phyloP scores from a whole-genome alignment of 1,139 yeast genomes.

The Yamadazyma sp. region DNA sequence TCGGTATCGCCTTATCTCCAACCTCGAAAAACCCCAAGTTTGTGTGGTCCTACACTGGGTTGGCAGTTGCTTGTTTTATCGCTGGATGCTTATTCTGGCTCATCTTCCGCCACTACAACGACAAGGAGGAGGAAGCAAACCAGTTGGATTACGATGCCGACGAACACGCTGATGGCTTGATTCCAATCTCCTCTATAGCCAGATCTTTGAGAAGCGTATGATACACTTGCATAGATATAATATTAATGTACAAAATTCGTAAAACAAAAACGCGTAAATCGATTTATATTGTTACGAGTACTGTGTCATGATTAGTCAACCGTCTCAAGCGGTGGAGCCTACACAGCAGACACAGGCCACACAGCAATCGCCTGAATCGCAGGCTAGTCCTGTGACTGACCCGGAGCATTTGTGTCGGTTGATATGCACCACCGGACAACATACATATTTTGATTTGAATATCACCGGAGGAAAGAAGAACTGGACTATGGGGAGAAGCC shows the following conservation, averaged over 20 bases:
- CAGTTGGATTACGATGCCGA: slow-evolving; percentile 47
- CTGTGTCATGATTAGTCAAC: neutral
- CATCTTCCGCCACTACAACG: slow-evolving; percentile 55
- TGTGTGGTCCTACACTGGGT: slow-evolving; percentile 65
- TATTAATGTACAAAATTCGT: neutral
- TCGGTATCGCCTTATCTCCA: slow-evolving; percentile 71
- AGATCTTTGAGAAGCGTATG: slow-evolving; percentile 22
- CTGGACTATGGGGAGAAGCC: slow-evolving; percentile 81
- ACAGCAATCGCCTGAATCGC: slow-evolving; percentile 49
- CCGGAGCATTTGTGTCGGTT: slow-evolving; percentile 42
- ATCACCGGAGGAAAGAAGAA: slow-evolving; percentile 35
- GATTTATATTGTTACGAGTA: neutral
- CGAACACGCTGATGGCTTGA: slow-evolving; percentile 19
- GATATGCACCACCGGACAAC: slow-evolving; percentile 70
- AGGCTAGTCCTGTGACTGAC: slow-evolving; percentile 25
- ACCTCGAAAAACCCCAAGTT: slow-evolving; percentile 67
- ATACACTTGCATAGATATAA: neutral
- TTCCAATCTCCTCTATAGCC: slow-evolving; percentile 26
- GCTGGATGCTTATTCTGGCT: slow-evolving; percentile 67
- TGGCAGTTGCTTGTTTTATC: slow-evolving; percentile 57
- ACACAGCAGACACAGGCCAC: slow-evolving; percentile 68
- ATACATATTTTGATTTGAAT: slow-evolving; percentile 42
- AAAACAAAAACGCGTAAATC: slow-evolving; percentile 3
- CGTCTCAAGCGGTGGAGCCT: slow-evolving; percentile 25
- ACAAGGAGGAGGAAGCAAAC: slow-evolving; percentile 61